phyloP scores from a whole-genome alignment of 2,329 filamentous ascomycete species.

The Aureobasidium sp. region DNA sequence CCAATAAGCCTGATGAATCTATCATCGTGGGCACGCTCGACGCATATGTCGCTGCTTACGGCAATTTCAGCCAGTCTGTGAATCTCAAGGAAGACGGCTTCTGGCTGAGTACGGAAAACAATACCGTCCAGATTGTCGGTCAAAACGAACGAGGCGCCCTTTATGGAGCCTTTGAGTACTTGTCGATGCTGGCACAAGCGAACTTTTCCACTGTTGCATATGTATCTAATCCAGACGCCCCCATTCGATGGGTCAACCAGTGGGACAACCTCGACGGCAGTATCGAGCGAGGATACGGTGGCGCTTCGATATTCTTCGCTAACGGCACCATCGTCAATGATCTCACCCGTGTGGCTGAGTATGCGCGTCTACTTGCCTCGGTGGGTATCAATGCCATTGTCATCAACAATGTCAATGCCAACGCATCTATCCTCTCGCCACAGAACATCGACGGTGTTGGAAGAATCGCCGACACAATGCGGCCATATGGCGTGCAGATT shows the following conservation, averaged over 20 bases:
- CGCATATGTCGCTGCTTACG: constrained; percentile 35
- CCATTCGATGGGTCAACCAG: constrained; percentile 63
- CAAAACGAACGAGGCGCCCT: constrained; percentile 60
- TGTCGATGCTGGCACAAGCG: constrained; percentile 56
- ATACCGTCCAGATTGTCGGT: constrained; percentile 52
- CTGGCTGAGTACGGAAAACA: constrained; percentile 46
- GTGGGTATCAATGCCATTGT: constrained; percentile 60
- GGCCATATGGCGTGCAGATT: constrained; percentile 59
- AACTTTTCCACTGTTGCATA: constrained; percentile 44
- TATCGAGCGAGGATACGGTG: constrained; percentile 62
- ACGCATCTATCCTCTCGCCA: constrained; percentile 48
- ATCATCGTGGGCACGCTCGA: constrained; percentile 46
- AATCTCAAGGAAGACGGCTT: constrained; percentile 53
- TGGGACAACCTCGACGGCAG: constrained; percentile 66
- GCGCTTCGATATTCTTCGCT: constrained; percentile 61
- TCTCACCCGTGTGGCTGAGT: constrained; percentile 53
- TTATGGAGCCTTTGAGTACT: constrained; percentile 63
- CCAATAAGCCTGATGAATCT: constrained; percentile 31
- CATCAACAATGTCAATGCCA: constrained; percentile 67
- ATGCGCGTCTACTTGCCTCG: constrained; percentile 60
- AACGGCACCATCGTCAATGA: constrained; percentile 51
- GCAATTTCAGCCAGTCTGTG: constrained; percentile 27
- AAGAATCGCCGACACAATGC: constrained; percentile 56
- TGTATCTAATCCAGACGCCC: constrained; percentile 50
- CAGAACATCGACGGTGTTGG: constrained; percentile 55